Conservation (phyloP, 1,284 basidiomycete genomes). For the Microbotryomycetes sp. region DNA sequence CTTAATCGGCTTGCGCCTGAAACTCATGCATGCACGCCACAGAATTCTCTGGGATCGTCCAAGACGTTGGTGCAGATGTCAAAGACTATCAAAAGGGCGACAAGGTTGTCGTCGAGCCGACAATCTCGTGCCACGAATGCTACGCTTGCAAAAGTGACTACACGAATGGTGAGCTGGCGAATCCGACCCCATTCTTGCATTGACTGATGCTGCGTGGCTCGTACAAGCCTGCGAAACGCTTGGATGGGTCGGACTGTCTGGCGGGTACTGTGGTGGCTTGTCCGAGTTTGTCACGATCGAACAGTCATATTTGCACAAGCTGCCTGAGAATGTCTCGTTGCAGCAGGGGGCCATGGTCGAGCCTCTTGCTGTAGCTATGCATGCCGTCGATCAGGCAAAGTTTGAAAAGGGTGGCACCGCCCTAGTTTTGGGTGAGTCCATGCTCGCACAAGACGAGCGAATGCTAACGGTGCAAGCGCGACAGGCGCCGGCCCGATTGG, state of each 20-base stretch:
- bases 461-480: background rate
- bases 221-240: constrained; percentile 34
- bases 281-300: constrained; percentile 38
- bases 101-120: constrained; percentile 39
- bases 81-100: constrained; percentile 34
- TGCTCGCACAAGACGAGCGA: background rate
- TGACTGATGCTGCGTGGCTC: no score
- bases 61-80: constrained; percentile 36
- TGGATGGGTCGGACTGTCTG: constrained; percentile 35
- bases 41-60: constrained; percentile 40
- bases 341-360: constrained; percentile 40
- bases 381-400: constrained; percentile 38
- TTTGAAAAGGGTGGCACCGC: constrained; percentile 36
- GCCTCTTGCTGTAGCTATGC: constrained; percentile 41
- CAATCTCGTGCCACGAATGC: constrained; percentile 35
- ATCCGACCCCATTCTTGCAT: no score
- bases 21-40: background rate
- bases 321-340: constrained; percentile 35
- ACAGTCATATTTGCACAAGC: constrained; percentile 35
- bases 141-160: constrained; percentile 17
- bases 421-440: constrained; percentile 32
- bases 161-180: constrained; percentile 13
- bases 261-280: constrained; percentile 22
- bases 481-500: constrained; percentile 40
- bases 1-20: no score